Base-by-base conservation (phyloP, 345 rosid species). In the Heritiera fomes region DNA sequence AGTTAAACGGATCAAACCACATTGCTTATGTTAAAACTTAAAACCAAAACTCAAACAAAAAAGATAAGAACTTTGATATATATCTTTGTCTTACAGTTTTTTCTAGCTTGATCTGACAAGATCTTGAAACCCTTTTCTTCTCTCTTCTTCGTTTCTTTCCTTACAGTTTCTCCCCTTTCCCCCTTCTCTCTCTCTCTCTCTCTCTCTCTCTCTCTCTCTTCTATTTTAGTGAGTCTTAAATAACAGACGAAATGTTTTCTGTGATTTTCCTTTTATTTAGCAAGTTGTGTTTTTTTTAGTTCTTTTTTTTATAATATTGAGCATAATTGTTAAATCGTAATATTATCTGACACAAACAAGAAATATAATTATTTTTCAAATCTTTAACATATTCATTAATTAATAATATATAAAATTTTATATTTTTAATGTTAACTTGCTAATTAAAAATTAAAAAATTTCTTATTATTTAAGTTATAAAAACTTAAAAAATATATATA, bases 71-170 rank as follows among this genome's bases (percentile, higher is more conserved):
- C 53, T 81, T 53, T 59, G 81, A 70, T 45, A 75, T 12, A 11
- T 74, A 77, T 80, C 32, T 34, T 53, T 55, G 49, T 75, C 88
- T 75, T 77, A 78, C 90, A 83, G 72, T 52, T 73, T 38, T 69
- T 72, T 76, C 69, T 77, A 75, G 83, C 71, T 87, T 82, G 89
- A 90, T 86, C 90, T 85, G 88, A 65, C 81, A 85, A 81, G 85
- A 89, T 85, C 89, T 82, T 65, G 86, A 76, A 58, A 56, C 71
- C 79, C 64, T 77, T 23, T 18, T 77, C 77, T 43, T 79, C 86
- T 71, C 77, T 56, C 56, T 61, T 70, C 30, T 70, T 41, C 65
- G 56, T 53, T 53, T 5, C 58, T 53, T 14, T 71, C 40, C 45
- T 40, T 52, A 32, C 49, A n/a, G 63, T 17, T 41, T 79, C 76